A percentile compares a stretch with the other conserved stretches of the same genome.
phyloP scores from a whole-genome alignment of 2,329 filamentous ascomycete genomes.

The Ascochyta lentis region DNA sequence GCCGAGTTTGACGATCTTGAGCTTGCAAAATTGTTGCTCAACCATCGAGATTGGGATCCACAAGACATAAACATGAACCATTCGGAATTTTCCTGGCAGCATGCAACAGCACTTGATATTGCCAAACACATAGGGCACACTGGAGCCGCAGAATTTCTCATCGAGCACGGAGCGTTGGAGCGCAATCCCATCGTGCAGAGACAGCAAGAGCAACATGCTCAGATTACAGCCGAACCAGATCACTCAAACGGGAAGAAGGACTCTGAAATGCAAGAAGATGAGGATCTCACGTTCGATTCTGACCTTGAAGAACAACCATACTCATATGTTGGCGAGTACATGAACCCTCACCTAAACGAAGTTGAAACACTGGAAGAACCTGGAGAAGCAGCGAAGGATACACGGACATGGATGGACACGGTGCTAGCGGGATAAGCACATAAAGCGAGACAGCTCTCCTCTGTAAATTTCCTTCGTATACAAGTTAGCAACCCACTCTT shows the following conservation, averaged over 20 bases:
- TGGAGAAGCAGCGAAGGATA: neutral
- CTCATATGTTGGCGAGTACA: neutral
- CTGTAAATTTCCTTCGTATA: too few relatives aligned
- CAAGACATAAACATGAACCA: neutral
- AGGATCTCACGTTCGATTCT: neutral
- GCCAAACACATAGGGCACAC: neutral
- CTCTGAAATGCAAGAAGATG: neutral
- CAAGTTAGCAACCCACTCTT: too few relatives aligned
- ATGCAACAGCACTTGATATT: neutral
- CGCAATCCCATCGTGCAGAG: neutral
- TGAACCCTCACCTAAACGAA: neutral
- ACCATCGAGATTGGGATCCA: neutral
- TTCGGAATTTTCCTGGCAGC: rapidly evolving
- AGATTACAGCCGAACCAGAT: neutral
- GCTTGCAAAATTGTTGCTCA: neutral
- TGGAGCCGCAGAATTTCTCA: neutral
- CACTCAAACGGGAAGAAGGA: neutral
- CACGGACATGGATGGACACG: neutral
- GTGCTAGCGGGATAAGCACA: neutral
- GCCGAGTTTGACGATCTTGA: neutral
- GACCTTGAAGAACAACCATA: neutral
- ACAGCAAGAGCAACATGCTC: neutral
- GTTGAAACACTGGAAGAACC: too few relatives aligned
- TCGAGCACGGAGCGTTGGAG: neutral
- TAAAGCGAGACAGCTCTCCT: neutral